Base-by-base conservation (phyloP, 345 rosid species). In the Combretum micranthum region DNA sequence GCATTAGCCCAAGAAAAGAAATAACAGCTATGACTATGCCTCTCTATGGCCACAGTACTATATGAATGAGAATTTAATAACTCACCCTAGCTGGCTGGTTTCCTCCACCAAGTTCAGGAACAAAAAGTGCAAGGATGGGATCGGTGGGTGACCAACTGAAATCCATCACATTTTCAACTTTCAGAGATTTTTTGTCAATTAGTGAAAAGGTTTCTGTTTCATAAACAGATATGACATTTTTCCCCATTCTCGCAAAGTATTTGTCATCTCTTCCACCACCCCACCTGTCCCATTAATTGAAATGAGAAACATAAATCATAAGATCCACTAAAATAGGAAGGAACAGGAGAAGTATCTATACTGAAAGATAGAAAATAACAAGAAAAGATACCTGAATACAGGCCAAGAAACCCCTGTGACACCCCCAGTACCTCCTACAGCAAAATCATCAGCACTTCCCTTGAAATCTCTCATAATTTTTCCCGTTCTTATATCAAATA, bases 51-150 rank as follows among this genome's bases (percentile, higher is more conserved):
- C 1, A 7, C 39, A 1, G 9, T 32, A 32, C 39, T 1, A 32
- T 32, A 32, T 32, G 39, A 32, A 32, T 32, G 39, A 32, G 9
- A 5, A 32, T 32, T 32, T 11, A 32, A 7, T 1, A 21, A 61
- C 84, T 74, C 62, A 93, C 97, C 77, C 88, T 82, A 21, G 99
- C 99, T 60, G 99, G 97, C 58, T 93, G 99, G 83, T 90, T 93
- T 37, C 97, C 97, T 51, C 95, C 96, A 55, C 87, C 92, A 76
- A 83, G 96, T 75, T 93, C 99, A 70, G 99, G 99, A 72, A 87
- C 99, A 79, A 69, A 93, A 20, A 89, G 78, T 16, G 96, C 80
- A 59, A 93, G 44, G 54, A 85, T 87, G 44, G 97, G 90, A 66
- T 89, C 99, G 46, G 88, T 80, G 47, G 99, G 96, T 14, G 99